A percentile compares a stretch with the other conserved stretches of the same genome.
Conservation (phyloP, 2,329 filamentous ascomycete genomes). For the Xylaria hypoxylon region DNA sequence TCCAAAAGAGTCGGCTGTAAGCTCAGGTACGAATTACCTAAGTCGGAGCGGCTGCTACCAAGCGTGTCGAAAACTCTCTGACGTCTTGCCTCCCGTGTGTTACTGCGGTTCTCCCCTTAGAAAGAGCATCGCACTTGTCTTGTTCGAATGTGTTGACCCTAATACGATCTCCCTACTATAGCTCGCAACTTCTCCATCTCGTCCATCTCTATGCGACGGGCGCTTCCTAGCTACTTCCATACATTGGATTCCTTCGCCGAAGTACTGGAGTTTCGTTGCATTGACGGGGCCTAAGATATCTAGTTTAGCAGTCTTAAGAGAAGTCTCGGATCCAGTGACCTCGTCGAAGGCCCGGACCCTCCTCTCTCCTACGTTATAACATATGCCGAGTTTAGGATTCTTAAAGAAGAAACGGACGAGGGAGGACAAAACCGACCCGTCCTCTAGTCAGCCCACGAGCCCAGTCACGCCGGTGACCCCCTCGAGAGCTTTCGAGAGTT, state of each 20-base stretch:
- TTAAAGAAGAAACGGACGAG: conserved; percentile 99
- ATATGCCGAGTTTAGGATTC: conserved; percentile 94
- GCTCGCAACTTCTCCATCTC: conserved; percentile 22
- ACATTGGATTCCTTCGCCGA: conserved; percentile 1
- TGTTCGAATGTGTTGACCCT: conserved; percentile 25
- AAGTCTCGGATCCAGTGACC: conserved; percentile 31
- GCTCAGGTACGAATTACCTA: conserved; percentile 18
- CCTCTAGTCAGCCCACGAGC: conserved; percentile 73
- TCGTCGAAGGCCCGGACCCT: conserved; percentile 42
- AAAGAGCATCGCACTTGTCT: conserved; percentile 30
- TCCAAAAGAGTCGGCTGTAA: conserved; percentile 31
- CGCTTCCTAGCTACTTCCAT: conserved; percentile 1
- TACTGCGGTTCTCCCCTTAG: conserved; percentile 4
- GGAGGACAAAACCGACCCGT: conserved; percentile 81
- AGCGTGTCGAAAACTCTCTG: conserved; percentile 18
- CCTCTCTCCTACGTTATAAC: conserved; percentile 51
- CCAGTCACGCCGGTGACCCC: conserved; percentile 71
- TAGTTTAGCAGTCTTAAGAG: conserved; percentile 15
- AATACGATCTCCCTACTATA: conserved; percentile 17
- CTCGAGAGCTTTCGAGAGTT: conserved; percentile 64
- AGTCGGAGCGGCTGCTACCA: conserved; percentile 19
- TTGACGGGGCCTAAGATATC: conserved; percentile 30
- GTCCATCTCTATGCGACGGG: conserved; percentile 19
- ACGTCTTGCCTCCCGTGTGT: conserved; percentile 23
- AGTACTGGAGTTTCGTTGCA: conserved; percentile 26